A percentile compares a stretch with the other conserved stretches of the same genome.
phyloP scores from a whole-genome alignment of 2,329 filamentous ascomycete genomes.

The Ophiostoma ips region DNA sequence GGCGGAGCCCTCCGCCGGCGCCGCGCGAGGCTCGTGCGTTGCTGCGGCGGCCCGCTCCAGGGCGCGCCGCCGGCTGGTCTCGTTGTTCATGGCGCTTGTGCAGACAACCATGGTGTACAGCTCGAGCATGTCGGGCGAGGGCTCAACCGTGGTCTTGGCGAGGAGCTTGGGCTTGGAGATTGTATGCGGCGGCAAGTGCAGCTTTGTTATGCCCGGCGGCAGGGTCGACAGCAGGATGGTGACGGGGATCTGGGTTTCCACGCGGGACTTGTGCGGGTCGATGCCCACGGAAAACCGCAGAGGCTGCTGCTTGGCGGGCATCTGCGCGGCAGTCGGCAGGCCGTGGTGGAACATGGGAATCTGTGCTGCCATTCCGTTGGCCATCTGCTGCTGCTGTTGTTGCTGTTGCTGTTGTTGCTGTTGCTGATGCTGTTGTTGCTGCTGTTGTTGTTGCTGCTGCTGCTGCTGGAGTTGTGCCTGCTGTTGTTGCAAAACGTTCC shows the following conservation, averaged over 20 bases:
- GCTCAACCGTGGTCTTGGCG: slow-evolving; percentile 53
- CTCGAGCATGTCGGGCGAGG: slow-evolving; percentile 61
- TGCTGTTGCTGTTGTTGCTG: neutral
- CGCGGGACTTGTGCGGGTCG: slow-evolving; percentile 69
- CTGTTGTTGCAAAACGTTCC: slow-evolving; percentile 5
- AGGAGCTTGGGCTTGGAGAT: slow-evolving; percentile 91
- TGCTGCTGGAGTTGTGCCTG: slow-evolving; percentile 2
- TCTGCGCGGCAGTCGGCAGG: neutral
- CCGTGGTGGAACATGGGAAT: slow-evolving; percentile 10
- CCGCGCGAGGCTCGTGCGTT: slow-evolving; percentile 19
- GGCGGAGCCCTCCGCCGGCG: slow-evolving; percentile 31
- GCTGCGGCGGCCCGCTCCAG: slow-evolving; percentile 42
- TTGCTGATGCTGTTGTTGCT: slow-evolving; percentile 6
- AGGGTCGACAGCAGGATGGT: slow-evolving; percentile 65
- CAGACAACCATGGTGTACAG: slow-evolving; percentile 74
- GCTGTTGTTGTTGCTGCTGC: neutral
- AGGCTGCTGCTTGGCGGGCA: slow-evolving; percentile 2
- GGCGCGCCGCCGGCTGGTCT: slow-evolving; percentile 51
- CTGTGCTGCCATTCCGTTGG: neutral
- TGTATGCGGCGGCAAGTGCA: slow-evolving; percentile 78
- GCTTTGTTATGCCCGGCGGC: slow-evolving; percentile 59
- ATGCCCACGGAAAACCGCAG: slow-evolving; percentile 33
- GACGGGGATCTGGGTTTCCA: slow-evolving; percentile 92
- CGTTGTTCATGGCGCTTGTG: slow-evolving; percentile 77
- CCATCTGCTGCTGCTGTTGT: slow-evolving; percentile 6